Evolutionary conservation across 2,329 filamentous ascomycete species (phyloP).

Genomic region (Pezicula carpinea): DNA sequence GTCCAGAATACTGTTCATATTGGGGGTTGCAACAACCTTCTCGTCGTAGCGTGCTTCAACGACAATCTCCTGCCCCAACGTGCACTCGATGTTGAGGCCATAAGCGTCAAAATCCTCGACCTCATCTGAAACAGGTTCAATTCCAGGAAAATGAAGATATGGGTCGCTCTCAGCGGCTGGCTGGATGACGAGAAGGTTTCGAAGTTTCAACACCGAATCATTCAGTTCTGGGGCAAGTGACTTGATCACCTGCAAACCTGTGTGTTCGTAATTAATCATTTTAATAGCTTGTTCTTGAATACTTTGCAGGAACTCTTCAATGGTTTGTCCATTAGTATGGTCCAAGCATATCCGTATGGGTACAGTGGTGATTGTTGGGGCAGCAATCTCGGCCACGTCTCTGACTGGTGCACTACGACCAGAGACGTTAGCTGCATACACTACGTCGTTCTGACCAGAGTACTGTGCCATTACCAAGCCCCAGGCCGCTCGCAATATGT

Average conservation of each 20-base stretch:
- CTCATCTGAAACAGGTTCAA: not conserved
- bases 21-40: not conserved
- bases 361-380: conserved; percentile 39
- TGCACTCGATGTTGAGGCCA: conserved; percentile 1
- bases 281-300: conserved; percentile 41
- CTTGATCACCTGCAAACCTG: conserved; percentile 21
- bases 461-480: conserved; percentile 34
- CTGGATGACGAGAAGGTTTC: conserved; percentile 20
- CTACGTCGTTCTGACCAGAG: conserved; percentile 32
- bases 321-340: conserved; percentile 17
- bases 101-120: conserved; percentile 1
- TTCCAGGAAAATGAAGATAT: conserved; percentile 1
- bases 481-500: conserved; percentile 29
- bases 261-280: conserved; percentile 48
- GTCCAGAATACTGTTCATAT: not conserved
- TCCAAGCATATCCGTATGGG: conserved; percentile 33
- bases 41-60: conserved; percentile 3
- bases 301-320: conserved; percentile 38
- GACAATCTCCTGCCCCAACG: not conserved
- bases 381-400: conserved; percentile 36
- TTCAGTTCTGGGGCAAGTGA: conserved; percentile 9
- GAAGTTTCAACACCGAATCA: conserved; percentile 14
- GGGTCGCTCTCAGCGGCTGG: conserved; percentile 5
- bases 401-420: conserved; percentile 34
- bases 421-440: conserved; percentile 39